A percentile compares a stretch with the other conserved stretches of the same genome.
Evolutionary conservation across 2,329 filamentous ascomycete genomes (phyloP).

Genomic region (Colletotrichum spinosum): DNA sequence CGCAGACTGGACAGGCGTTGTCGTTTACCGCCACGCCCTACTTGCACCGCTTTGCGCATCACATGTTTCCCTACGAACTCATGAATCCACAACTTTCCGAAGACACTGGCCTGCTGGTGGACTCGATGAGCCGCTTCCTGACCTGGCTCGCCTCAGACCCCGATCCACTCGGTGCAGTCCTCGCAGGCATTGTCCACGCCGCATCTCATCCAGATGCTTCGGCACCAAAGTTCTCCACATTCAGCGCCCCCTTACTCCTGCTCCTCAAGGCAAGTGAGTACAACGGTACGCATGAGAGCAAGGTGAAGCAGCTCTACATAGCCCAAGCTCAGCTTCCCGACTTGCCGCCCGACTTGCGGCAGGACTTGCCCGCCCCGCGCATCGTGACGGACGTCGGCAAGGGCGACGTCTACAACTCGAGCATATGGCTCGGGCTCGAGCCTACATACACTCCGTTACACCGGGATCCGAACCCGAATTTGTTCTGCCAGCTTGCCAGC

Average conservation of each 20-base stretch:
- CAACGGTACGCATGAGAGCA: constrained; percentile 48
- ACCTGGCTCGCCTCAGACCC: constrained; percentile 33
- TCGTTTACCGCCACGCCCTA: constrained; percentile 26
- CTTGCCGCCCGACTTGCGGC: constrained; percentile 71
- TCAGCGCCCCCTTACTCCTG: constrained; percentile 72
- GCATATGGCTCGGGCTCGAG: constrained; percentile 87
- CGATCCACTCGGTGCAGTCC: constrained; percentile 44
- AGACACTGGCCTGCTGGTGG: constrained; percentile 9
- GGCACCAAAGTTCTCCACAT: constrained; percentile 61
- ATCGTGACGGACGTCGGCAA: constrained; percentile 73
- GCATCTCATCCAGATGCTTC: constrained; percentile 41
- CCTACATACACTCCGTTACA: constrained; percentile 93
- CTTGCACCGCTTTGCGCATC: constrained; percentile 39
- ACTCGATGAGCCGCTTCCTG: constrained; percentile 29
- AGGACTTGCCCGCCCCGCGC: constrained; percentile 76
- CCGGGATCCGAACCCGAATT: constrained; percentile 91
- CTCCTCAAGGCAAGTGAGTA: constrained; percentile 69
- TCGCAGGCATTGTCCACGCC: constrained; percentile 46
- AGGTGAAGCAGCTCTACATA: constrained; percentile 74
- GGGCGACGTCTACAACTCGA: constrained; percentile 88
- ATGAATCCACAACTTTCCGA: constrained; percentile 40
- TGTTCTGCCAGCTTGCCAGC: constrained; percentile 86
- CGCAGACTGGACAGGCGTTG: background rate
- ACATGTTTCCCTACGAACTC: constrained; percentile 45
- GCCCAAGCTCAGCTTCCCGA: constrained; percentile 81